These are phyloP conservation scores for Pseudonitzschia multistriata DNA, from an alignment of 108 stramenopile genomes.

Conservation along the genomic window DNA sequence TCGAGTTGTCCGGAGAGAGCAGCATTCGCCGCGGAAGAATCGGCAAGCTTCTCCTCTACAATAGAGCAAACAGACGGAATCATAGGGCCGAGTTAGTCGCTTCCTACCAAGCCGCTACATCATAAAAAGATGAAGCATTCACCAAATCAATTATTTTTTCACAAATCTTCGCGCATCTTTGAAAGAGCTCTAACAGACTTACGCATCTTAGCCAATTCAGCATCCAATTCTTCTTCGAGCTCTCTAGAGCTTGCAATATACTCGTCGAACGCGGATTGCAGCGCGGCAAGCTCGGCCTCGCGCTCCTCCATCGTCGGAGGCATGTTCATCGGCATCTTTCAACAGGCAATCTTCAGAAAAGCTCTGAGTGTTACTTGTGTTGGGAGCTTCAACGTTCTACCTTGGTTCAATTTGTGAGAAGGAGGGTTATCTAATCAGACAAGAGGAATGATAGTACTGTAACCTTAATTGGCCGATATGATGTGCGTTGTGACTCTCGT, in stretches of 20 bases:
- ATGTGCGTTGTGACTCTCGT: neutral
- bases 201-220: constrained; percentile 88
- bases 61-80: neutral
- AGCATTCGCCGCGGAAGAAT: constrained; percentile 78
- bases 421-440: neutral
- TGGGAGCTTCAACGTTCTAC: neutral
- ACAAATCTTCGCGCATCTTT: neutral
- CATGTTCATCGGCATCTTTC: constrained; percentile 29
- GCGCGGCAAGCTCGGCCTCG: constrained; percentile 81
- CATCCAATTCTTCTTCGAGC: constrained; percentile 88
- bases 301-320: constrained; percentile 67
- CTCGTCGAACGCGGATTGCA: constrained; percentile 89
- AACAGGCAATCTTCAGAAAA: neutral
- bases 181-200: constrained; percentile 31
- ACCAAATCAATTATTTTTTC: neutral
- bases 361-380: neutral
- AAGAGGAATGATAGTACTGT: neutral
- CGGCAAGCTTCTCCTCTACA: constrained; percentile 79
- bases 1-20: constrained; percentile 82
- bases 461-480: neutral
- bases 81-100: neutral
- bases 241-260: constrained; percentile 83
- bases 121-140: neutral
- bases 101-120: neutral
- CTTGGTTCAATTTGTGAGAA: neutral